A percentile compares a stretch with the other conserved stretches of the same genome.
Conservation (phyloP, 345 rosid genomes). For the Toxicodendron radicans region DNA sequence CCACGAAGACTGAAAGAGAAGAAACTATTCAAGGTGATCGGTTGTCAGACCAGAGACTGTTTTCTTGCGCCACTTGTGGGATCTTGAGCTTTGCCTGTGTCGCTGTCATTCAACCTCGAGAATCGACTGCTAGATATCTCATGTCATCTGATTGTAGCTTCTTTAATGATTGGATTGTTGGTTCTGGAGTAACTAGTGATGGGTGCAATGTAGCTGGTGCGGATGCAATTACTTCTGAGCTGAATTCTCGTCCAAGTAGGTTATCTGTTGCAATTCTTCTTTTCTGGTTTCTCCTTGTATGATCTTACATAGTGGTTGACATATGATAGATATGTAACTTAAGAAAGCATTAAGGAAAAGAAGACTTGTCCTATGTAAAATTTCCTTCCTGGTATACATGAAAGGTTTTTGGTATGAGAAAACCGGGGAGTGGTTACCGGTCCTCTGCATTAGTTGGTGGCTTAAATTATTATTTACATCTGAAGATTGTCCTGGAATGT, state of each 20-base stretch:
- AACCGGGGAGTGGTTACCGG: background rate
- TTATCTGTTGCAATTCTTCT: conserved; percentile 20
- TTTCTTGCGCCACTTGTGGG: conserved; percentile 93
- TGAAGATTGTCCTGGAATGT: background rate
- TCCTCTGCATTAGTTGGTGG: background rate
- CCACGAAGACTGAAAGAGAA: conserved; percentile 32
- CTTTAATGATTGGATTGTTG: conserved; percentile 78
- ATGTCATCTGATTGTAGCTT: conserved; percentile 93
- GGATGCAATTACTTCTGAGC: conserved; percentile 31
- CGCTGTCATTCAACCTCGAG: conserved; percentile 83
- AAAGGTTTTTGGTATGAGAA: conserved; percentile 3
- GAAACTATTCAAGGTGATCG: conserved; percentile 40
- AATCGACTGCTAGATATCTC: conserved; percentile 77
- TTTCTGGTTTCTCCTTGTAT: background rate
- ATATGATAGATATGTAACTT: conserved; percentile 3
- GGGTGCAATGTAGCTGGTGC: conserved; percentile 28
- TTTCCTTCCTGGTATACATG: background rate
- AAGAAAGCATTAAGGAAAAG: background rate
- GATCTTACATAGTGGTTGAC: conserved; percentile 5
- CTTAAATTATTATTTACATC: background rate
- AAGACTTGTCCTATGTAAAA: background rate
- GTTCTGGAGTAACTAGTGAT: conserved; percentile 48
- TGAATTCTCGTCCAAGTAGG: conserved; percentile 47
- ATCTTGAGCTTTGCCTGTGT: conserved; percentile 81
- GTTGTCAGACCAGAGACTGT: conserved; percentile 83